Percentiles rank a stretch among this genome's conserved stretches.
phyloP scores from a whole-genome alignment of 345 rosid genomes.

The Ricinus communis region DNA sequence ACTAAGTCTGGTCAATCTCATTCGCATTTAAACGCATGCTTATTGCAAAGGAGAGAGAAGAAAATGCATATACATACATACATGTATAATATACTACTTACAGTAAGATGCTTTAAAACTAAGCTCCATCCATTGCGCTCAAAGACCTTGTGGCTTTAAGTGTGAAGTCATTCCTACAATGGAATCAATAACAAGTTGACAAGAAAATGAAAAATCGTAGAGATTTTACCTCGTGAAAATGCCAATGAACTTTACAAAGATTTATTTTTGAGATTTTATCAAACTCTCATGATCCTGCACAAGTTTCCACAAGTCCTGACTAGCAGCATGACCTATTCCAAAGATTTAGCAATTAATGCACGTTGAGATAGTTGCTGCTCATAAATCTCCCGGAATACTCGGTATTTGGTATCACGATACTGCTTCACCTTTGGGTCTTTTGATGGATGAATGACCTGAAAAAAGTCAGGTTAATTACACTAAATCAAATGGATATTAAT shows the following conservation, averaged over 20 bases:
- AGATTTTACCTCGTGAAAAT: neutral
- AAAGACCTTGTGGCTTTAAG: too few species aligned
- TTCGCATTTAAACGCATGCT: too few species aligned
- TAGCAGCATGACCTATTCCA: constrained; percentile 26
- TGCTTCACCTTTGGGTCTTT: constrained; percentile 73
- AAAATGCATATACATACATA: too few species aligned
- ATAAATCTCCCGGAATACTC: constrained; percentile 67
- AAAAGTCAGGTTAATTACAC: neutral
- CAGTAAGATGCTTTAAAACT: too few species aligned
- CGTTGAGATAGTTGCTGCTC: constrained; percentile 77
- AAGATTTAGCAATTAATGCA: constrained; percentile 64
- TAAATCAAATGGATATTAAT: neutral
- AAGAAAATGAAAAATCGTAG: too few species aligned
- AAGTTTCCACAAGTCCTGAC: neutral
- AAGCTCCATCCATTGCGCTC: too few species aligned
- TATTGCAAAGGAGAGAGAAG: too few species aligned
- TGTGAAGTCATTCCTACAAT: too few species aligned
- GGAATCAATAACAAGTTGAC: too few species aligned
- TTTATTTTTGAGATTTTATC: neutral
- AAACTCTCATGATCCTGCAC: neutral
- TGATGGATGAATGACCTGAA: constrained; percentile 79
- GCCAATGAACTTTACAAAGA: neutral
- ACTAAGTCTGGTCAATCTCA: too few species aligned
- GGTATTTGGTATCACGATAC: constrained; percentile 88
- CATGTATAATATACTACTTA: too few species aligned